Evolutionary conservation across 495 filamentous ascomycete species (phyloP), one percentile per base, ranked within the genome.

Genomic region (Aspergillus sclerotioniger): DNA sequence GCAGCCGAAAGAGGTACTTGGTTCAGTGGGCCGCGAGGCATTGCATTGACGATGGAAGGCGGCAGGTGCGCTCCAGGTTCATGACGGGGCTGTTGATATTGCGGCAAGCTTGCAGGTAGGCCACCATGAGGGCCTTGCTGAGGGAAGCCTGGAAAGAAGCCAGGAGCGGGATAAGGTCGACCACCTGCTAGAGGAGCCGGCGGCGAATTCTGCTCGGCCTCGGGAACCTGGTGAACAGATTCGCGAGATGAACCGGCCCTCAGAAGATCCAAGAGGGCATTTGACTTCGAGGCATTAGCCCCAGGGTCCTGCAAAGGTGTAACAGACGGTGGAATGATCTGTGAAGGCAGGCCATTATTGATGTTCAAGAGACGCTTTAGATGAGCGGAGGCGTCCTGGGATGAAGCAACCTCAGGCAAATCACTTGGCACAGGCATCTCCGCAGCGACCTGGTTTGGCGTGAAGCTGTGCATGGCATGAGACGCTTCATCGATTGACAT

Each of bases 301-400:
- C 57, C 48, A 50, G 63, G 19, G 25, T 58, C 21, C n/a, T 56
- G 57, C 29, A 20, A 41, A n/a, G 59, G 37, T 44, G 63, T 49
- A 8, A 51, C 48, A 28, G 44, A 25, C 29, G 62, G 62, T 13
- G 52, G 9, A 41, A 46, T 31, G 17, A 51, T 45, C 53, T 62
- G 57, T 5, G 41, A n/a, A 12, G 69, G 54, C 9, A 60, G 52
- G 43, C 29, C 56, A 50, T 76, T 76, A 48, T 82, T 82, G 31
- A 88, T 82, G 51, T 86, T 84, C 21, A 91, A 76, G 8, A 90
- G 69, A 9, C 80, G 81, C 53, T 84, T 86, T 5, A 91, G 71
- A 51, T 88, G 84, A 33, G 74, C 73, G 2, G 82, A 86, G n/a
- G 82, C 85, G 48, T 84, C 84, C 19, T 71, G 58, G 7, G 58